Evolutionary conservation across 2,329 filamentous ascomycete genomes (phyloP), one percentile per base, ranked within the genome.

Genomic region (Simplicillium sp.): DNA sequence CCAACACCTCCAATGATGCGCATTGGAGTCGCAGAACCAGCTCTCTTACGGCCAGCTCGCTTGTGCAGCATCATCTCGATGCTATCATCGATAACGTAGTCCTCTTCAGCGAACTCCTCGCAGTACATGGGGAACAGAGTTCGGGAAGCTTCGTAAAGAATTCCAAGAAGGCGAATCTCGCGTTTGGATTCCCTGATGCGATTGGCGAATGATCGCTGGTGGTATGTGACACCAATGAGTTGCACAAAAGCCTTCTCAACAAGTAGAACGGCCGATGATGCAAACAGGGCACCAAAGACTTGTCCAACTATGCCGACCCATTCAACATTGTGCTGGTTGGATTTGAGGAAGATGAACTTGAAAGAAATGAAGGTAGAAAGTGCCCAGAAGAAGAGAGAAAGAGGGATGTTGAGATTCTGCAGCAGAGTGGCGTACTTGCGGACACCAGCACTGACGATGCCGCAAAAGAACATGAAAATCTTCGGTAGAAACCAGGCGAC

Each of bases 91-190:
- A 98, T 96, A 53, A 87, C 71, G 56, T 89, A 85, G 61, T 98
- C 92, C 58, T 97, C 92, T 17, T 96, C 86, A 14, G 75, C 71
- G 53, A 98, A 97, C 53, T 97, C 90, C 17, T 70, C 73, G 63
- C 88, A 95, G 65, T 95, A 95, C 64, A 88, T 84, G 18, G 92
- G 92, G 55, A 97, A 98, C 38, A 97, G 70, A 5, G 80, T 74
- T 40, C 88, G 77, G 3, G 90, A 96, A 15, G 89, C 88, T 48
- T 97, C 89, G 59, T 94, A 96, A 41, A 98, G 78, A 25, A 92
- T 67, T 14, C 85, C 82, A 2, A 98, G 70, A 3, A 97, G 75
- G 54, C 79, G 75, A 37, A 97, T 76, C 50, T 90, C 86, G 42
- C 78, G 82, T 68, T 98, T 97, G 17, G 88, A 95, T 34, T 87